These are phyloP conservation scores for Glycine tomentella DNA, from an alignment of 306 rosid genomes.

Conservation along the genomic window DNA sequence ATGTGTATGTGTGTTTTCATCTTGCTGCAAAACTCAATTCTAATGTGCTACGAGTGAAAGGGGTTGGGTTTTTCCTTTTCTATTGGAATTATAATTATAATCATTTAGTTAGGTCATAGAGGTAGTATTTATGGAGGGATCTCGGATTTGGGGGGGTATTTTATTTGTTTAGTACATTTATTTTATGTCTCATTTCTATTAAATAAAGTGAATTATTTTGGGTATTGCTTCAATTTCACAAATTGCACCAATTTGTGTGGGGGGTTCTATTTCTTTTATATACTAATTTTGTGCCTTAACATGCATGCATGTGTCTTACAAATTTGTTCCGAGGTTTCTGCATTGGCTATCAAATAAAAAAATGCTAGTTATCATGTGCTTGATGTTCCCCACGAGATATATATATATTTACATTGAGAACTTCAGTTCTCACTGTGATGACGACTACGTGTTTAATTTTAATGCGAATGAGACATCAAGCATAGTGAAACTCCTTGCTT, in stretches of 20 bases:
- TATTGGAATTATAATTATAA: slow-evolving; percentile 8
- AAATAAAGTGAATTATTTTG: neutral
- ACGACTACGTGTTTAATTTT: slow-evolving; percentile 26
- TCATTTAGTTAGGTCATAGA: neutral
- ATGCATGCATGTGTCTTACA: slow-evolving; percentile 38
- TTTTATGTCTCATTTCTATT: slow-evolving; percentile 5
- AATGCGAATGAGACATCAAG: slow-evolving; percentile 38
- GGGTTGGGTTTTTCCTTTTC: slow-evolving; percentile 4
- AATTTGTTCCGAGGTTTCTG: slow-evolving; percentile 32
- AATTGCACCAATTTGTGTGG: slow-evolving; percentile 28
- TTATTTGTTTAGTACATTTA: slow-evolving; percentile 8
- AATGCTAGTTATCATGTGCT: slow-evolving; percentile 49
- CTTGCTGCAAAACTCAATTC: slow-evolving; percentile 13
- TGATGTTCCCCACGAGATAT: slow-evolving; percentile 44
- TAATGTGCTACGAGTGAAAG: neutral
- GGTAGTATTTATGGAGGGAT: slow-evolving; percentile 1
- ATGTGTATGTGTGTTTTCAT: neutral
- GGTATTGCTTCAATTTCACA: slow-evolving; percentile 17
- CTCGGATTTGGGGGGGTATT: neutral
- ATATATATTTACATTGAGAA: slow-evolving; percentile 34
- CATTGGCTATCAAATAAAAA: slow-evolving; percentile 46
- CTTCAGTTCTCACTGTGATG: slow-evolving; percentile 34
- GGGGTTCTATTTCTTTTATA: slow-evolving; percentile 26
- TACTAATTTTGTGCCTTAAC: slow-evolving; percentile 33
- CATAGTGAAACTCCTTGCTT: slow-evolving; percentile 23